Conservation (phyloP, 106 monocot species). For the Acorus calamus region DNA sequence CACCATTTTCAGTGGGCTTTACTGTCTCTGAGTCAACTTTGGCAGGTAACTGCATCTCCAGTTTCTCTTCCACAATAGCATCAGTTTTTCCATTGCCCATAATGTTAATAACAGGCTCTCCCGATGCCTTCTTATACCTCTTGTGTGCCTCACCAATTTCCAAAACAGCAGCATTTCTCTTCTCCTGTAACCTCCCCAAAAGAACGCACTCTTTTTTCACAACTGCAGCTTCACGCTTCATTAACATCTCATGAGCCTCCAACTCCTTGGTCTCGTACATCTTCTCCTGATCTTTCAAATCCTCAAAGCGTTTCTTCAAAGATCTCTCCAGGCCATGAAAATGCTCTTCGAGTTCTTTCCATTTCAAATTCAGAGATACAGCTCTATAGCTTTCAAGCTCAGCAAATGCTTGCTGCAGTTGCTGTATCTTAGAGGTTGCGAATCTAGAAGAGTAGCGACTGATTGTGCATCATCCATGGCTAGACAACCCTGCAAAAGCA, state of each 20-base stretch:
- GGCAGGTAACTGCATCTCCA: slow-evolving; percentile 7
- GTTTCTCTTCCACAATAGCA: slow-evolving; percentile 20
- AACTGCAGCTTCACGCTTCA: slow-evolving; percentile 55
- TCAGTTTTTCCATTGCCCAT: slow-evolving; percentile 13
- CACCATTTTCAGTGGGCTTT: slow-evolving; percentile 14
- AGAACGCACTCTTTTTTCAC: slow-evolving; percentile 63
- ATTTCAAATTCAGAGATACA: slow-evolving; percentile 52
- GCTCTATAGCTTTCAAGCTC: slow-evolving; percentile 59
- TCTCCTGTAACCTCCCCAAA: slow-evolving; percentile 60
- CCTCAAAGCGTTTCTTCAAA: slow-evolving; percentile 53
- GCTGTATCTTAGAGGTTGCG: slow-evolving; percentile 76
- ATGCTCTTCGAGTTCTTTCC: slow-evolving; percentile 73
- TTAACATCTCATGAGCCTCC: slow-evolving; percentile 46
- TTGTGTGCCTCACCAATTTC: slow-evolving; percentile 23
- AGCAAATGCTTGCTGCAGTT: slow-evolving; percentile 66
- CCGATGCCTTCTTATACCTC: slow-evolving; percentile 17
- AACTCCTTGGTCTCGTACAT: slow-evolving; percentile 41
- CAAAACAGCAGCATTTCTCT: slow-evolving; percentile 68
- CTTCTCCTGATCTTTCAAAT: slow-evolving; percentile 64
- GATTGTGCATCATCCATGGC: slow-evolving; percentile 60
- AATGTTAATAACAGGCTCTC: slow-evolving; percentile 4
- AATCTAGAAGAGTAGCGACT: slow-evolving; percentile 54
- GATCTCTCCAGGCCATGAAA: slow-evolving; percentile 82
- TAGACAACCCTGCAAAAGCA: slow-evolving; percentile 8
- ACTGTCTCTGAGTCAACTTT: slow-evolving; percentile 24